These are phyloP conservation scores for Oryza punctata DNA, from an alignment of 176 grass and related monocot genomes.

Conservation along the genomic window DNA sequence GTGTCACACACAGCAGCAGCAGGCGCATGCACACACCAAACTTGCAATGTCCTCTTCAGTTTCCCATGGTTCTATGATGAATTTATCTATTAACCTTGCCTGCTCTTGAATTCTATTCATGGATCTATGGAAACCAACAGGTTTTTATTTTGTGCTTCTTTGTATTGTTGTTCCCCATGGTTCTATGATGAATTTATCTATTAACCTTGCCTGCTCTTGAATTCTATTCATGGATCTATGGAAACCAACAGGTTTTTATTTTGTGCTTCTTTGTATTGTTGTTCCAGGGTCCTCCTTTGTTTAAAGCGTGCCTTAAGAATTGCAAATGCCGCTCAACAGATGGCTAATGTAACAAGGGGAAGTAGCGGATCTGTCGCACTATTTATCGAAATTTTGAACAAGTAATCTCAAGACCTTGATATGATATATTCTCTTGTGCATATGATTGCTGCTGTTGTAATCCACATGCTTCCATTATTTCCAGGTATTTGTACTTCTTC, in stretches of 20 bases:
- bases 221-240: background rate
- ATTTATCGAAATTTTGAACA: conserved; percentile 99
- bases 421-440: conserved; percentile 34
- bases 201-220: background rate
- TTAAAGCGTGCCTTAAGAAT: conserved; percentile 98
- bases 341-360: conserved; percentile 84
- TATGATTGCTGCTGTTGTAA: conserved; percentile 5
- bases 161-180: conserved; percentile 32
- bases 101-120: conserved; percentile 1
- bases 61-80: no score
- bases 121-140: background rate
- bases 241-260: conserved; percentile 14
- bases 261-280: conserved; percentile 18
- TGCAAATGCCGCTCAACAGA: conserved; percentile 94
- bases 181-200: no score
- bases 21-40: no score
- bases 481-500: conserved; percentile 96
- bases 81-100: no score
- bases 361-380: conserved; percentile 74
- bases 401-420: conserved; percentile 53
- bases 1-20: no score
- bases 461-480: conserved; percentile 6
- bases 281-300: conserved; percentile 92
- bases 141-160: conserved; percentile 17
- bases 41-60: no score